Evolutionary conservation across 1,139 yeast genomes (phyloP), one percentile per base, ranked within the genome.

Genomic region (Groenewaldozyma sp.): DNA sequence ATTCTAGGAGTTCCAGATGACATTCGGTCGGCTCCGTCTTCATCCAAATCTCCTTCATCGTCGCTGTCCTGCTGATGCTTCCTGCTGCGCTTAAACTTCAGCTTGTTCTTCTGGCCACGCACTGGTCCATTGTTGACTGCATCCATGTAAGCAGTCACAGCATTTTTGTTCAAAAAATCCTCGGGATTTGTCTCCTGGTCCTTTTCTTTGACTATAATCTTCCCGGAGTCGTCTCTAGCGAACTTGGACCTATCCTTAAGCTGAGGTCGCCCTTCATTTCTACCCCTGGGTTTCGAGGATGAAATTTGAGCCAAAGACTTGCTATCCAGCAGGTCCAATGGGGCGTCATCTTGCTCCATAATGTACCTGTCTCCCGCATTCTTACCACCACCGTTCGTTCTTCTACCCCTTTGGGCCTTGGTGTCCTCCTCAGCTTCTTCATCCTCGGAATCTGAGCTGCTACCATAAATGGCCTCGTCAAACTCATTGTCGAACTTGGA

Each of bases 101-200:
- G 74, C 67, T 78, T 86, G 62, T 87, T 86, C 67, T 76, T 78
- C 67, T 84, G 95, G 42, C 96, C 95, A 63, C 94, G 79, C 3
- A 84, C 76, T 31, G 98, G 97, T 24, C 91, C 96, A 53, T 81
- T 84, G 59, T 77, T 81, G 29, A 91, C 86, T 10, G 97, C 98
- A 49, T 86, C 95, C 51, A 87, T 74, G 58, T 91, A 91, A 1
- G 96, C 96, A 58, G 84, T 84, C 47, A 88, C 74, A 29, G 63
- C 68, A 7, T 60, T 60, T 45, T 67, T 70, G 45, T 74, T 65
- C 28, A 76, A 74, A 42, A 75, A 56, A 50, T 74, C 74, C 59
- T 70, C 64, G 62, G 53, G 58, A 5, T 48, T 55, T 7, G 44
- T 47, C 34, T 54, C 52, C 16, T 70, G 59, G 19, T 35, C 28